Evolutionary conservation across 208 protist species (phyloP).

Genomic region (Acanthamoeba castellanii): DNA sequence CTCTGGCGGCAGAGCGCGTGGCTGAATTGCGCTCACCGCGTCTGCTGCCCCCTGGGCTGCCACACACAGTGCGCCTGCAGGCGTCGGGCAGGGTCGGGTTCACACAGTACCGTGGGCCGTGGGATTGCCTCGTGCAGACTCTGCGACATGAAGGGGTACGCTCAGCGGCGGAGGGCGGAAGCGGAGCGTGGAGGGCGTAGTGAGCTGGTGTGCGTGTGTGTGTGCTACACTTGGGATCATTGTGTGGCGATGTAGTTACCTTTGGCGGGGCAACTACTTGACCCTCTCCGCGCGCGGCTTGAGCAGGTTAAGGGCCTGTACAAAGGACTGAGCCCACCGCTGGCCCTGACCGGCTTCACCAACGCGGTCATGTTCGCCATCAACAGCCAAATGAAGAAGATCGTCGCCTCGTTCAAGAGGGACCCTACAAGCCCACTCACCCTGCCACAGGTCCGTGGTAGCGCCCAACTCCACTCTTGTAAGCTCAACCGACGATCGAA

Average conservation of each 20-base stretch:
- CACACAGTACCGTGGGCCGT: constrained; percentile 2
- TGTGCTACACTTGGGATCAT: no score
- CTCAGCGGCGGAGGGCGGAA: not conserved
- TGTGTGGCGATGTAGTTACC: not conserved
- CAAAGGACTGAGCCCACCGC: constrained; percentile 17
- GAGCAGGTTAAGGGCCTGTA: constrained; percentile 18
- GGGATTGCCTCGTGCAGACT: constrained; percentile 47
- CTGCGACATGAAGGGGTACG: constrained; percentile 10
- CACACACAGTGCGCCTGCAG: not conserved
- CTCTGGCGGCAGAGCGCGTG: no score
- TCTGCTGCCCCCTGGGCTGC: no score
- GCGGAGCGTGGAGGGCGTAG: no score
- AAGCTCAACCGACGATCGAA: not conserved
- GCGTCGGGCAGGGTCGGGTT: not conserved
- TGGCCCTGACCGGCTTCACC: not conserved
- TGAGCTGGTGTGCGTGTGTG: no score
- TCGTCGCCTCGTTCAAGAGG: not conserved
- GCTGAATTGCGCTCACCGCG: no score
- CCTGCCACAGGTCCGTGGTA: not conserved
- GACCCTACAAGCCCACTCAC: not conserved
- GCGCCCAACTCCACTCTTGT: not conserved
- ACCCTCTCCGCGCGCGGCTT: no score
- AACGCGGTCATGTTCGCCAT: constrained; percentile 43
- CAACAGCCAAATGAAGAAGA: constrained; percentile 48
- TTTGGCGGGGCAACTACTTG: no score